Conservation (phyloP, 805 yeast species). For the Spencermartinsiella europaea region DNA sequence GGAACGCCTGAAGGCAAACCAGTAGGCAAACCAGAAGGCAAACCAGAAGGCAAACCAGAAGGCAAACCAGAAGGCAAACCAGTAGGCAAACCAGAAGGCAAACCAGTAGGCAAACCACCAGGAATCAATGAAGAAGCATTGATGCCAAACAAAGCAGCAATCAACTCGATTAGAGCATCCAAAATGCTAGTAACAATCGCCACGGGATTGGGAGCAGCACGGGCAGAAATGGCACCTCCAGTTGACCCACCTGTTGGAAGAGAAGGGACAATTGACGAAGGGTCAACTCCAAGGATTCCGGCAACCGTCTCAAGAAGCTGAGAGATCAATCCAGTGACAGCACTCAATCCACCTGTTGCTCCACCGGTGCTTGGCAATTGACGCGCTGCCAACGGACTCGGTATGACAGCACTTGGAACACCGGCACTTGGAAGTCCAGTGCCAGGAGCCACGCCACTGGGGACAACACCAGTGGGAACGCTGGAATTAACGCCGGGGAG, state of each 20-base stretch:
- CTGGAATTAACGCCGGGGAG: too few relatives aligned
- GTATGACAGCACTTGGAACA: not conserved
- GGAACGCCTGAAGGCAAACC: constrained; percentile 2
- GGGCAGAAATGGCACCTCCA: not conserved
- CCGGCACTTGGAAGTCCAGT: not conserved
- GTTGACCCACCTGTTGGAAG: not conserved
- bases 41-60: not conserved
- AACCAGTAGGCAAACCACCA: not conserved
- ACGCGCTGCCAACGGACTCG: not conserved
- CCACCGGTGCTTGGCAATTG: not conserved
- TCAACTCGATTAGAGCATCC: not conserved
- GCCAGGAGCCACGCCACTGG: not conserved
- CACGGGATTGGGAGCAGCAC: not conserved
- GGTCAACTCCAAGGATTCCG: not conserved
- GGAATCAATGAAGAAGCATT: not conserved
- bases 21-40: not conserved
- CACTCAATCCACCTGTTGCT: not conserved
- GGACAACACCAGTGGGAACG: not conserved
- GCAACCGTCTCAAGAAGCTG: not conserved
- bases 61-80: not conserved
- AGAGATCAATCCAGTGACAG: not conserved
- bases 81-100: not conserved
- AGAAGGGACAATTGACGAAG: not conserved
- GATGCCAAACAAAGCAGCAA: not conserved
- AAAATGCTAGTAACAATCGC: not conserved